These are phyloP conservation scores for Galerina marginata DNA, from an alignment of 768 basidiomycete genomes.

Conservation along the genomic window DNA sequence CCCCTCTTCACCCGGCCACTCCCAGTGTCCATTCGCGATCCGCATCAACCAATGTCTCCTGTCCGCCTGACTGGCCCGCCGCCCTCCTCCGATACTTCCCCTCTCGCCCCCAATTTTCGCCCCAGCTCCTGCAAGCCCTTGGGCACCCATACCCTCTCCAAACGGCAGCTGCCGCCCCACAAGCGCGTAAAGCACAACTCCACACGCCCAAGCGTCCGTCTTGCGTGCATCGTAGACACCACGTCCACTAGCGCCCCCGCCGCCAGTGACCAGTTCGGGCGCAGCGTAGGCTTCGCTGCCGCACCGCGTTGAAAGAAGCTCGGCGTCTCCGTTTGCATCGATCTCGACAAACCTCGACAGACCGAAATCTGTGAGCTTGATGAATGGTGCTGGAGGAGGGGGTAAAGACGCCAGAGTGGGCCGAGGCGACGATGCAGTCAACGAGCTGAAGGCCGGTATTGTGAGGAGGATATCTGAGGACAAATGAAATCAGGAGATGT, in stretches of 20 bases:
- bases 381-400: conserved; percentile 55
- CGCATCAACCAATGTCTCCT: conserved; percentile 69
- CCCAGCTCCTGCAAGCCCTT: conserved; percentile 25
- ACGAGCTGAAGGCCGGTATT: conserved; percentile 34
- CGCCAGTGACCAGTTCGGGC: conserved; percentile 69
- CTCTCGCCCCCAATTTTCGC: conserved; percentile 46
- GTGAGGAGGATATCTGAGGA: conserved; percentile 78
- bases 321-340: conserved; percentile 39
- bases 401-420: conserved; percentile 40
- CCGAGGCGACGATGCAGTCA: conserved; percentile 24
- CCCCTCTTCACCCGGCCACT: conserved; percentile 57
- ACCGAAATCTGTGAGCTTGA: conserved; percentile 90
- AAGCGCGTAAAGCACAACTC: conserved; percentile 85
- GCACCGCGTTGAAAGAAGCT: conserved; percentile 75
- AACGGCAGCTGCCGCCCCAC: conserved; percentile 77
- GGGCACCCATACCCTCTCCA: conserved; percentile 50
- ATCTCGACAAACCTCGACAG: conserved; percentile 85
- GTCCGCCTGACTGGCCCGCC: conserved; percentile 33
- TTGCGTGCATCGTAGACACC: conserved; percentile 79
- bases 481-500: not conserved
- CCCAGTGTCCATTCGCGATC: conserved; percentile 81
- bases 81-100: conserved; percentile 25
- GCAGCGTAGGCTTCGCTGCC: conserved; percentile 91
- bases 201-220: conserved; percentile 90
- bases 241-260: conserved; percentile 28